phyloP scores from a whole-genome alignment of 176 grass and related monocot species.

The Guadua angustifolia region DNA sequence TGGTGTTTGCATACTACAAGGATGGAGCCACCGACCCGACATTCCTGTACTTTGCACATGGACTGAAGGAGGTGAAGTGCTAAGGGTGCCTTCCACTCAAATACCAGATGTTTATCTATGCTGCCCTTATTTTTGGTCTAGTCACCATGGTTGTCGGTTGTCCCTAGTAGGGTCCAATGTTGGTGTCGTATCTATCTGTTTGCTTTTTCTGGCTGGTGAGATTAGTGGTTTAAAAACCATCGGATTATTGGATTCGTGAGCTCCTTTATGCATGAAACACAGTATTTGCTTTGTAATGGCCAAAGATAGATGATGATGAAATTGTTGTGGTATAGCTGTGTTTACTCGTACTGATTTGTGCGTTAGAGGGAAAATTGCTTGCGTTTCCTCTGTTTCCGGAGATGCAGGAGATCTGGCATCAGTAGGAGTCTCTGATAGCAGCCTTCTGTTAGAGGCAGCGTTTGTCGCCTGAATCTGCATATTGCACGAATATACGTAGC shows the following conservation, averaged over 20 bases:
- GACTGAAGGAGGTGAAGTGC: conserved; percentile 87
- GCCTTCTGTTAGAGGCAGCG: too few species aligned
- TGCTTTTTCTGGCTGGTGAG: conserved; percentile 17
- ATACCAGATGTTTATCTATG: conserved; percentile 24
- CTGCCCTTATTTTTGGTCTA: conserved; percentile 42
- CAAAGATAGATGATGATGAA: not conserved
- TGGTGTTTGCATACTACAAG: conserved; percentile 94
- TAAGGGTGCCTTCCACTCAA: conserved; percentile 8
- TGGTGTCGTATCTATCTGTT: conserved; percentile 20
- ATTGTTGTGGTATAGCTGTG: not conserved
- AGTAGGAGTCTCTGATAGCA: too few species aligned
- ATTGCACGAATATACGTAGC: too few species aligned
- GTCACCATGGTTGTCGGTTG: conserved; percentile 24
- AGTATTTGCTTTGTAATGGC: not conserved
- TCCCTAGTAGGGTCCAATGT: not conserved
- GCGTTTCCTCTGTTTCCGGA: too few species aligned
- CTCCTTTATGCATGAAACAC: not conserved
- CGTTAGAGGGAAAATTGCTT: too few species aligned
- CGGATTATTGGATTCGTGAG: conserved; percentile 6
- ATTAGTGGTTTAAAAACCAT: conserved; percentile 1
- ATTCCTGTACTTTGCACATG: conserved; percentile 80
- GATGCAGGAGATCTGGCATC: too few species aligned
- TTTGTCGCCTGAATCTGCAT: too few species aligned
- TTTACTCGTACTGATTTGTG: not conserved
- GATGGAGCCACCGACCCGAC: conserved; percentile 72